Base-by-base conservation (phyloP, 192 early-diverging fungal genomes). In the Umbelopsis sp. region DNA sequence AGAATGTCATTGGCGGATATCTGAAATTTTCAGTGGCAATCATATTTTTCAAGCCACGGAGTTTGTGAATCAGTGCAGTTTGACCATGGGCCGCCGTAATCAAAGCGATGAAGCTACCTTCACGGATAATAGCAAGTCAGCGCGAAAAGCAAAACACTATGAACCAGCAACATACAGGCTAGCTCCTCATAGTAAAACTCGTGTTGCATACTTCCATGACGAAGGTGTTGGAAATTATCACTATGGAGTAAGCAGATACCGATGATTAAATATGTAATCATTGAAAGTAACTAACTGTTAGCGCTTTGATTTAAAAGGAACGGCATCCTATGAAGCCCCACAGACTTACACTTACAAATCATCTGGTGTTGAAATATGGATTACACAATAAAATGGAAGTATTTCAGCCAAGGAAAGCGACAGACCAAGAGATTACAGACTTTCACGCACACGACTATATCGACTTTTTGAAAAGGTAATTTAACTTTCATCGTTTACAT, bases 361-460 rank as follows among this genome's bases (percentile, higher is more conserved):
- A 97, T 71, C 79, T 99, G 58, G 91, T 99, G 22, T 78, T 96
- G 51, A 94, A 91, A 68, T 99, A 98, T 78, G 95, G 91, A 13
- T 79, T 99, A 41, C 91, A 96, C 82, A 88, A 94, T 64, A 89
- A 97, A 70, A 85, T 99, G 88, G 91, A 95, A 52, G 82, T 95
- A 13, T 91, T 87, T 80, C 88, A 94, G 67, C 96, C 97, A 13
- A 87, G 85, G 33, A 84, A 86, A 27, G 96, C 95, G 0, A 98
- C 96, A 1, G 87, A 94, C 21, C 81, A 90, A 49, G 97, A 98
- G 74, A 91, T 99, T 49, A 89, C 91, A 47, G 91, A 93, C 73
- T 99, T 99, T 78, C 98, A 99, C 78, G 86, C 95, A 21, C 89
- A 93, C 22, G 95, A 97, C 68, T 99, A 99, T 74, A 93, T 99